Base-by-base conservation (phyloP, 2,329 filamentous ascomycete species). In the Cephalotrichum gorgonifer region DNA sequence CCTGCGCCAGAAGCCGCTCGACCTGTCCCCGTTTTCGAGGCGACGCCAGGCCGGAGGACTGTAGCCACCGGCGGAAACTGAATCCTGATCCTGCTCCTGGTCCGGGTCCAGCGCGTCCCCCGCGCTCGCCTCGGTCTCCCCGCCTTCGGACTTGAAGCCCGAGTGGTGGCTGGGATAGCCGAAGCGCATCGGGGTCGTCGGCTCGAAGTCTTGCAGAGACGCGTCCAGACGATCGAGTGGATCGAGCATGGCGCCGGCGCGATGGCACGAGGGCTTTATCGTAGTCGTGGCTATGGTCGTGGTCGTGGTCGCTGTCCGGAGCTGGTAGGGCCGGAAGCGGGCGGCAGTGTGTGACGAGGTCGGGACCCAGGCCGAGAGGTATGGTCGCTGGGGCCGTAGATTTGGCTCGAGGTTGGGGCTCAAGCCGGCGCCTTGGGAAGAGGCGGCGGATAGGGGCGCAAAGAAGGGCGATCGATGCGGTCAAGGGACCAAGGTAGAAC, bases 21-120 rank as follows among this genome's bases (percentile, higher is more conserved):
- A 77, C 60, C 73, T 70, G 55, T 72, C 70, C 57, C 75, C 77
- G 71, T 78, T 79, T 67, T 70, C 73, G 64, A 79, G 74, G 55
- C 75, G 75, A 60, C 74, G 71, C 77, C 77, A 81, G 44, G 77
- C 77, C 54, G 77, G 77, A 50, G 77, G 77, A 58, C 73, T 78
- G 68, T 75, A 81, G 53, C 75, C 76, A 71, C 74, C 75, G 58
- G 55, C 70, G 60, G 75, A 79, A 58, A 54, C 65, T 56, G 55
- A 60, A 55, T 70, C 73, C 65, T 64, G 68, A 39, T 67, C 72
- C 66, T 70, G 70, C 63, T 67, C 59, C 55, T 64, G 53, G 62
- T 63, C 62, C 57, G 62, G 61, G 55, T 69, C 64, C 56, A 47
- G 62, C 62, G 57, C 43, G 26, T 23, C 30, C 14, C 15, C 42